phyloP scores from a whole-genome alignment of 1,284 basidiomycete species.

The Lignosus rhinocerotis region DNA sequence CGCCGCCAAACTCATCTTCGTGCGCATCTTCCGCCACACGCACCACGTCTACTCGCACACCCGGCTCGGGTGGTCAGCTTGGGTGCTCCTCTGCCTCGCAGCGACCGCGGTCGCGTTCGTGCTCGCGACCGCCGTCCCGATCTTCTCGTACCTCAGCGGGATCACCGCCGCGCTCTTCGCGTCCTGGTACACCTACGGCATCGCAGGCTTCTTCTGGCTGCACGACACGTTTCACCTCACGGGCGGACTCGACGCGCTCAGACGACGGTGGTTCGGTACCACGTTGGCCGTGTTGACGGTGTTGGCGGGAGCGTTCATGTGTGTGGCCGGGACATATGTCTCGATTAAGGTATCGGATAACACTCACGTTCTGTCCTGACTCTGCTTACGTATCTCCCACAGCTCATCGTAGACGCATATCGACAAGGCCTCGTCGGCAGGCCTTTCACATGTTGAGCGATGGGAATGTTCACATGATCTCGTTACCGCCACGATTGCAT shows the following conservation, averaged over 20 bases:
- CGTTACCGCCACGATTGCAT: no score
- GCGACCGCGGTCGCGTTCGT: conserved; percentile 51
- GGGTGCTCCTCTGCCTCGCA: conserved; percentile 48
- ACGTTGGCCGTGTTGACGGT: conserved; percentile 45
- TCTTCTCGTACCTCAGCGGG: conserved; percentile 54
- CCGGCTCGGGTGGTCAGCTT: conserved; percentile 56
- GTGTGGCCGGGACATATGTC: conserved; percentile 54
- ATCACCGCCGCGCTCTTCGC: conserved; percentile 58
- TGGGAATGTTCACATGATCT: no score
- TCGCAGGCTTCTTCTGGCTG: conserved; percentile 60
- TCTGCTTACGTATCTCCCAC: not conserved
- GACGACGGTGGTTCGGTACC: conserved; percentile 34
- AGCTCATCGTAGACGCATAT: conserved; percentile 52
- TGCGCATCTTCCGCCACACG: conserved; percentile 58
- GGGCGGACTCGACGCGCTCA: conserved; percentile 38
- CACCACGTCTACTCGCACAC: conserved; percentile 60
- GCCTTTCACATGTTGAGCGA: conserved; percentile 28
- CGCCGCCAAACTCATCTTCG: conserved; percentile 61
- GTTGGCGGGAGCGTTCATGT: conserved; percentile 52
- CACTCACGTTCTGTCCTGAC: not conserved
- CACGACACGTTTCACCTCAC: conserved; percentile 47
- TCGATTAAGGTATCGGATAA: conserved; percentile 42
- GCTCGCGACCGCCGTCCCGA: conserved; percentile 55
- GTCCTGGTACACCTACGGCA: conserved; percentile 58
- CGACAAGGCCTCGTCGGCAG: conserved; percentile 43